Percentiles rank a stretch among this genome's conserved stretches.
phyloP scores from a whole-genome alignment of 371 early-diverging fungal species.

The Smittium mucronatum region DNA sequence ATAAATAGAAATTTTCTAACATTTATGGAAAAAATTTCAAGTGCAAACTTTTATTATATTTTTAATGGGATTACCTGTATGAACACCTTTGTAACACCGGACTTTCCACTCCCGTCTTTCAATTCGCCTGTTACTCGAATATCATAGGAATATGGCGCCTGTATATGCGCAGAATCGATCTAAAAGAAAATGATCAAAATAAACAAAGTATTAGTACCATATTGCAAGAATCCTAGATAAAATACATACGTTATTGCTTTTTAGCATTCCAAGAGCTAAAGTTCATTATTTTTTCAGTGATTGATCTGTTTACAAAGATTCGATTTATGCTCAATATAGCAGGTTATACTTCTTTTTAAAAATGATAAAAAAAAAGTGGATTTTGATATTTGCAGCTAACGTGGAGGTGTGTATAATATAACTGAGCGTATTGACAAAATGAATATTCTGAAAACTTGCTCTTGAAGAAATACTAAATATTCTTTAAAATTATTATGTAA shows the following conservation, averaged over 20 bases:
- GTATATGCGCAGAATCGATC: conserved; percentile 11
- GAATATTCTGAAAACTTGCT: too few relatives aligned
- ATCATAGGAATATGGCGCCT: conserved; percentile 29
- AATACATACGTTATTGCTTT: not conserved
- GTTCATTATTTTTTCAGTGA: not conserved
- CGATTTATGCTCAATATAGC: too few relatives aligned
- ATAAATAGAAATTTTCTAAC: not conserved
- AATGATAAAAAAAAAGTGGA: too few relatives aligned
- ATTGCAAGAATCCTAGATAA: not conserved
- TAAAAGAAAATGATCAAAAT: not conserved
- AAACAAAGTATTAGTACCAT: not conserved
- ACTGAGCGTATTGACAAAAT: too few relatives aligned
- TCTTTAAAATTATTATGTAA: too few relatives aligned
- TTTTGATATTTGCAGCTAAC: too few relatives aligned
- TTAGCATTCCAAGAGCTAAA: not conserved
- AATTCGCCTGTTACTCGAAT: conserved; percentile 33
- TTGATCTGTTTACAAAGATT: too few relatives aligned
- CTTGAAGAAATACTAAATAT: too few relatives aligned
- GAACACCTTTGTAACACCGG: conserved; percentile 28
- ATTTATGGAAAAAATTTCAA: too few relatives aligned
- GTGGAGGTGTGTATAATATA: too few relatives aligned
- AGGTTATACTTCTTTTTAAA: too few relatives aligned
- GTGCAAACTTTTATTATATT: too few relatives aligned
- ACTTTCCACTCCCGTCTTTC: conserved; percentile 18
- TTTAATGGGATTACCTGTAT: conserved; percentile 32